Conservation (phyloP, 148 eudicot genomes). For the Heliosperma pusillum region DNA sequence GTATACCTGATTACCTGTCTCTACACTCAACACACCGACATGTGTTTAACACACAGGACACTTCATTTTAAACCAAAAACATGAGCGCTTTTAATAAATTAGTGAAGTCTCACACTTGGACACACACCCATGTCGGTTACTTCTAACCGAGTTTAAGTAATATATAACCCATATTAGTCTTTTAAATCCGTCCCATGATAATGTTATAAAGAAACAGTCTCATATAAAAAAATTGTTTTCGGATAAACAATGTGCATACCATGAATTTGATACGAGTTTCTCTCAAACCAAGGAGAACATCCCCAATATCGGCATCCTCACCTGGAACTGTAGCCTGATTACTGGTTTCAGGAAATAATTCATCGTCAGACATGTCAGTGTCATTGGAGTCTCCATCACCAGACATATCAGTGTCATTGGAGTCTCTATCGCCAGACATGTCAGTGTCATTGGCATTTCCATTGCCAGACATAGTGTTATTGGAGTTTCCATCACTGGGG, state of each 20-base stretch:
- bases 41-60: too few species aligned
- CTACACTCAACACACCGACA: too few species aligned
- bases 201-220: too few species aligned
- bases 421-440: slow-evolving; percentile 46
- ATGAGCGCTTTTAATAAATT: too few species aligned
- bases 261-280: slow-evolving; percentile 52
- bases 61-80: too few species aligned
- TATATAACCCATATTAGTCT: too few species aligned
- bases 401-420: slow-evolving; percentile 48
- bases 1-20: too few species aligned
- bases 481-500: slow-evolving; percentile 37
- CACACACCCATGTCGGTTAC: too few species aligned
- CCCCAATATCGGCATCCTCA: slow-evolving; percentile 42
- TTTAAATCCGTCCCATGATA: too few species aligned
- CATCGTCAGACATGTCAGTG: slow-evolving; percentile 53
- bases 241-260: slow-evolving; percentile 32
- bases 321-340: slow-evolving; percentile 21
- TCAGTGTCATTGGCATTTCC: slow-evolving; percentile 51
- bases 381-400: slow-evolving; percentile 56
- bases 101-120: too few species aligned
- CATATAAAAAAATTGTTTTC: not conserved
- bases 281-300: slow-evolving; percentile 51
- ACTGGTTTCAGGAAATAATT: slow-evolving; percentile 40
- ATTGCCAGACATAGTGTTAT: slow-evolving; percentile 53
- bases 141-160: too few species aligned